Base-by-base conservation (phyloP, 1,284 basidiomycete species). In the Trichosporon ovoides region DNA sequence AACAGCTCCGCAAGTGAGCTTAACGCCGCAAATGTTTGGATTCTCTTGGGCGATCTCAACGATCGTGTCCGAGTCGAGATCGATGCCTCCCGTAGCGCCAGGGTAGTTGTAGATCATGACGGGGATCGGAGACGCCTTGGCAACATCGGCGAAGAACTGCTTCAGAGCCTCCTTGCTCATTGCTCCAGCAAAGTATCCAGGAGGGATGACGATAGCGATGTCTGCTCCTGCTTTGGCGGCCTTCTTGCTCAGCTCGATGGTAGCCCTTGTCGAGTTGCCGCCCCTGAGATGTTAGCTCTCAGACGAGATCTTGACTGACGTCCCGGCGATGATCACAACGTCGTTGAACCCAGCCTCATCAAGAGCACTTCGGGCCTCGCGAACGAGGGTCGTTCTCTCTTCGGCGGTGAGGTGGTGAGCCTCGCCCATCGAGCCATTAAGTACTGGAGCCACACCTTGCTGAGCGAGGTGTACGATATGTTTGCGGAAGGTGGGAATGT, bases 81-180 rank as follows among this genome's bases (percentile, higher is more conserved):
- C 88, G 66, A 92, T 87, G 12, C 90, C 87, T 19, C 89, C 85
- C 63, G 86, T 83, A 2, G 89, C 89, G 38, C 85, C 88, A 67
- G 90, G 90, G 78, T 85, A 94, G 73, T 94, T 95, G 80, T 95
- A 95, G 59, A 93, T 83, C 72, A 95, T 86, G 58, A 94, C 84
- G 5, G 91, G 91, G 60, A 95, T 84, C 3, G 89, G 88, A 59
- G 86, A 88, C 66, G 84, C 86, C 66, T 84, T 81, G 16, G 88
- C 80, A 24, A 93, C 84, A 65, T 90, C 87, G 35, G 81, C 79
- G 80, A 84, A 95, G 78, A 87, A 93, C 6, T 83, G 82, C 77
- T 87, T 88, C 67, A 94, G 80, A 0, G 91, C 89, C 18, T 80
- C 78, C 65, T 79, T 81, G 43, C 80, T 79, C 65, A 92, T 79